Evolutionary conservation across 495 filamentous ascomycete species (phyloP), one percentile per base, ranked within the genome.

Genomic region (Annulohypoxylon moriforme): DNA sequence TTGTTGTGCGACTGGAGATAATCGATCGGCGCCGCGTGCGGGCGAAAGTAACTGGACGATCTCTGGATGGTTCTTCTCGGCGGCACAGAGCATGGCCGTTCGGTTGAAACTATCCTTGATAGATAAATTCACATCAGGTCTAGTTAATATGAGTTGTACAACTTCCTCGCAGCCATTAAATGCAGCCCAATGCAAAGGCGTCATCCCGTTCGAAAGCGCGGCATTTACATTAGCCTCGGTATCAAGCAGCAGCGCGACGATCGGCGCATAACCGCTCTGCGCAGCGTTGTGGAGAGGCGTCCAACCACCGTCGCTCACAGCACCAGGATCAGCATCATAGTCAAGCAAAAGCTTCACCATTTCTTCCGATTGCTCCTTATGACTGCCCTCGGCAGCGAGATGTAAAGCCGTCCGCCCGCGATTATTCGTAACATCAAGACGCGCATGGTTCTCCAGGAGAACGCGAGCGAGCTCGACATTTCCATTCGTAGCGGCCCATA

Each of bases 201-300:
- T 89, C 69, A 88, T 86, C 1, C 89, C 88, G 65, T 88, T 89
- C 4, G 76, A 78, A 14, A 79, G 68, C 46, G 61, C 70, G 38
- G 89, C 84, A 71, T 91, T 91, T 20, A 89, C 77, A 55, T 87
- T 83, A 3, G 88, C 87, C 8, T 83, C 83, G 1, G 81, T 81
- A 4, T 77, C 76, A 10, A 92, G 64, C 27, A 91, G 74, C 18
- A 84, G 76, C 6, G 69, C 67, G 34, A 86, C 86, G 53, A 87
- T 83, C 9, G 78, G 80, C 60, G 83, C 81, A 61, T 77, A 81
- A 0, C 87, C 88, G 31, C 84, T 82, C 61, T 90, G 85, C 33
- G 85, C 87, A 2, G 89, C 89, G 76, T 90, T 88, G 65, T 91
- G 90, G 1, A 91, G 80, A 8, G 89, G 82, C 36, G 88, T 91